phyloP scores from a whole-genome alignment of 1,139 yeast species.

The Protomyces inouyei region DNA sequence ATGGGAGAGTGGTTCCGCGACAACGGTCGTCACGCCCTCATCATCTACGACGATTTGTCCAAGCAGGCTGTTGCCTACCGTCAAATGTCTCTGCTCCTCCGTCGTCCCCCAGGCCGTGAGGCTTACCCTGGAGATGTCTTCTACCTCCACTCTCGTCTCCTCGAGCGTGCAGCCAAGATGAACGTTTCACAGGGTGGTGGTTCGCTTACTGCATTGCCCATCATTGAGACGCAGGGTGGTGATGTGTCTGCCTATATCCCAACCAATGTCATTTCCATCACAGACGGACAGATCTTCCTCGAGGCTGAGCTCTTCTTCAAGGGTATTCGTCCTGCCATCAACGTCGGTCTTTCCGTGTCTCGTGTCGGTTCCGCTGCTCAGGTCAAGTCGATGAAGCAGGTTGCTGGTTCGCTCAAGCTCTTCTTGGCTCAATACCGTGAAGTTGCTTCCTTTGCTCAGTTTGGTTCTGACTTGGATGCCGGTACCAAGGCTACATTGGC shows the following conservation, averaged over 20 bases:
- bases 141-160: slow-evolving; percentile 92
- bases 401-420: slow-evolving; percentile 99
- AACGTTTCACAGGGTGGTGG: slow-evolving; percentile 85
- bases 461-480: slow-evolving; percentile 99
- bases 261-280: slow-evolving; percentile 89
- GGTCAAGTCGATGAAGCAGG: slow-evolving; percentile 99
- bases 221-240: slow-evolving; percentile 99
- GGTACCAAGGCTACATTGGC: slow-evolving; percentile 97
- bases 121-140: slow-evolving; percentile 97
- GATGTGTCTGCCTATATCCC: slow-evolving; percentile 98
- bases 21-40: slow-evolving; percentile 96
- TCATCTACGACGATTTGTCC: slow-evolving; percentile 95
- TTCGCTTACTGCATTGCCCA: slow-evolving; percentile 92
- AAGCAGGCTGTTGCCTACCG: slow-evolving; percentile 99
- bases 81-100: slow-evolving; percentile 94
- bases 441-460: slow-evolving; percentile 99
- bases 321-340: slow-evolving; percentile 99
- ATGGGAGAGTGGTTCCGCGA: slow-evolving; percentile 99
- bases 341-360: slow-evolving; percentile 99
- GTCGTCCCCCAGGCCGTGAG: slow-evolving; percentile 97
- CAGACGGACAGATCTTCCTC: slow-evolving; percentile 97
- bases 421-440: slow-evolving; percentile 99
- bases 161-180: slow-evolving; percentile 98
- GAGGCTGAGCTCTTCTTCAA: slow-evolving; percentile 99
- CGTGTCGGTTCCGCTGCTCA: slow-evolving; percentile 99